Base-by-base conservation (phyloP, 345 rosid genomes). In the Hevea brasiliensis region DNA sequence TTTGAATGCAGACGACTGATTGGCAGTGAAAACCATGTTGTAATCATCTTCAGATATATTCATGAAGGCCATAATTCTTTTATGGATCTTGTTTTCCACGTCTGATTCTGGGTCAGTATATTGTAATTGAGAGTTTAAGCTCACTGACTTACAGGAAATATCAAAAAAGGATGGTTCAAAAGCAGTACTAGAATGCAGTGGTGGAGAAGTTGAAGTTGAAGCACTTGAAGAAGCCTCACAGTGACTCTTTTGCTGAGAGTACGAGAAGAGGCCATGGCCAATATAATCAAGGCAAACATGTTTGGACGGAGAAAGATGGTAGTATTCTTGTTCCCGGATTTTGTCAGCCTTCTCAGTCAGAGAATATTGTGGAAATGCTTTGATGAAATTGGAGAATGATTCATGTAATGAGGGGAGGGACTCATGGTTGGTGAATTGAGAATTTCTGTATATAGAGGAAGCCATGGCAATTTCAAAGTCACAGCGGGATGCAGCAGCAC, bases 231-330 rank as follows among this genome's bases (percentile, higher is more conserved):
- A 24, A 8, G 47, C 50, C 44, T 57, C 55, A 57, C 1, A 17
- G 11, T 42, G 74, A 44, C 8, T 27, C 44, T 68, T 42, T 56
- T 80, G 75, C 73, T 92, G 93, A 0, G 87, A 82, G 72, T 85
- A 89, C 1, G 97, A 95, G 85, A 90, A 95, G 72, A 95, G 85
- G 17, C 98, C 92, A 61, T 86, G 92, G 57, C 86, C 89, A 18
- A 77, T 59, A 76, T 90, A 87, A 75, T 89, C 89, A 37, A 93
- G 87, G 68, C 88, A 86, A 53, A 88, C 92, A 48, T 84, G 86
- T 2, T 72, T 51, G 48, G 88, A 78, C 4, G 59, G 24, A 2
- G 86, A 79, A 72, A 94, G 95, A 81, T 92, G 91, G 70, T 48
- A 75, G 69, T 92, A 95, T 6, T 95, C 88, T 2, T 74, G 67